phyloP scores from a whole-genome alignment of 2,329 filamentous ascomycete genomes.

The Apiospora koreana region DNA sequence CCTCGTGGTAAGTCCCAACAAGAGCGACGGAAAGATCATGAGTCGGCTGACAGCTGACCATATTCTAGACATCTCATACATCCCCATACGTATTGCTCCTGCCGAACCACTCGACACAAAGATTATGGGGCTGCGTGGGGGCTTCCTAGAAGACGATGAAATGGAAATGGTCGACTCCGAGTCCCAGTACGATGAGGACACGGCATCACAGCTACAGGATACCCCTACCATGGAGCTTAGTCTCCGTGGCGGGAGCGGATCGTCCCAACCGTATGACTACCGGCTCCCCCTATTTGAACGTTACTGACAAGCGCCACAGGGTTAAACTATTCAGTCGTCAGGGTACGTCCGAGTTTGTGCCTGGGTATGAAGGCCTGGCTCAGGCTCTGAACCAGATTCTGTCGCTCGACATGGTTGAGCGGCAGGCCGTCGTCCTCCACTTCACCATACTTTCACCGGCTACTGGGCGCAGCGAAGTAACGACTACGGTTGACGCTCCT shows the following conservation, averaged over 20 bases:
- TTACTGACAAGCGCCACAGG: background rate
- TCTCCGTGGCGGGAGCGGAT: background rate
- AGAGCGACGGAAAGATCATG: background rate
- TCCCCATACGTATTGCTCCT: background rate
- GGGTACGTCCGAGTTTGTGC: background rate
- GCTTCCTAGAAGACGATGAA: constrained; percentile 9
- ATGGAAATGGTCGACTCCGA: background rate
- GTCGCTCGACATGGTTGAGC: background rate
- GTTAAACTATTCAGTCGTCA: background rate
- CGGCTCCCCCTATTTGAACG: background rate
- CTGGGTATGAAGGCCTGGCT: background rate
- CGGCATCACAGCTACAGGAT: background rate
- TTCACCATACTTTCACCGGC: background rate
- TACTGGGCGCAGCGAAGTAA: background rate
- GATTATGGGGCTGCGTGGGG: constrained; percentile 12
- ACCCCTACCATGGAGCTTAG: background rate
- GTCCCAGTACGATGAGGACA: background rate
- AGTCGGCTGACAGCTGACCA: background rate
- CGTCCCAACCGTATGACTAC: background rate
- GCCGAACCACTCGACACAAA: no score
- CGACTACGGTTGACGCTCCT: background rate
- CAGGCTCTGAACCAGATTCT: background rate
- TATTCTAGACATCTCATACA: background rate
- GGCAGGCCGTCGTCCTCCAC: background rate
- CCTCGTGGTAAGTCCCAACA: background rate